Percentiles rank a stretch among this genome's conserved stretches.
Conservation (phyloP, 2,329 filamentous ascomycete genomes). For the Fusarium nelsonii region DNA sequence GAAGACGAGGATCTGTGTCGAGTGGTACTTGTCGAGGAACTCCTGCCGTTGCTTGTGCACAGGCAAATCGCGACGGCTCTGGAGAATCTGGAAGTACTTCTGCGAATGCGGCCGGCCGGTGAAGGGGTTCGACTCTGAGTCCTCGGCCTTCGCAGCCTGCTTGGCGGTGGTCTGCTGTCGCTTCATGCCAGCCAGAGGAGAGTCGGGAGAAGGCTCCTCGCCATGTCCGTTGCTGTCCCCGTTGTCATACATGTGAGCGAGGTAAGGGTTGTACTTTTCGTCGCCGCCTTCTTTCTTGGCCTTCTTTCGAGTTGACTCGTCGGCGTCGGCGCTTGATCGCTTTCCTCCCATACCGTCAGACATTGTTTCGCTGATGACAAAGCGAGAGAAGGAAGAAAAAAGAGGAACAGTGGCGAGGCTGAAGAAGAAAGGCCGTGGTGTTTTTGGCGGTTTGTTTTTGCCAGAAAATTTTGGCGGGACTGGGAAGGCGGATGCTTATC, state of each 20-base stretch:
- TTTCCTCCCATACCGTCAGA: constrained; percentile 57
- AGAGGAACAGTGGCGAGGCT: constrained; percentile 41
- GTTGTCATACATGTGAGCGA: constrained; percentile 84
- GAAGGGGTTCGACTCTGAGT: constrained; percentile 87
- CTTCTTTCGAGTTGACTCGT: constrained; percentile 60
- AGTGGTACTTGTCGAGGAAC: constrained; percentile 92
- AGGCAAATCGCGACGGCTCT: constrained; percentile 85
- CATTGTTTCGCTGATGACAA: constrained; percentile 50
- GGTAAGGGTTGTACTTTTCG: constrained; percentile 79
- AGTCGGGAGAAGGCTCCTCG: constrained; percentile 53
- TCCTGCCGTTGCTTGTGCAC: constrained; percentile 94
- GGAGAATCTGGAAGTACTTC: constrained; percentile 90
- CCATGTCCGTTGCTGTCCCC: constrained; percentile 58
- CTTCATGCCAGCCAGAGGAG: constrained; percentile 74
- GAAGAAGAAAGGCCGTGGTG: constrained; percentile 33
- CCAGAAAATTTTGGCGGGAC: constrained; percentile 50
- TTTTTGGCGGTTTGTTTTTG: constrained; percentile 38
- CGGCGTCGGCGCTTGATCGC: constrained; percentile 59
- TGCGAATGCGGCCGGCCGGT: constrained; percentile 80
- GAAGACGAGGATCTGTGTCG: constrained; percentile 95
- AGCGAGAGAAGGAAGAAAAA: constrained; percentile 12
- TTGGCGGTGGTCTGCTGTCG: constrained; percentile 84
- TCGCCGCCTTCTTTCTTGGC: constrained; percentile 54
- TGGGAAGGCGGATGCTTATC: constrained; percentile 47
- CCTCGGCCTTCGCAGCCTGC: constrained; percentile 79